Evolutionary conservation across 1,139 yeast genomes (phyloP).

Genomic region (Ogataea hybrid): DNA sequence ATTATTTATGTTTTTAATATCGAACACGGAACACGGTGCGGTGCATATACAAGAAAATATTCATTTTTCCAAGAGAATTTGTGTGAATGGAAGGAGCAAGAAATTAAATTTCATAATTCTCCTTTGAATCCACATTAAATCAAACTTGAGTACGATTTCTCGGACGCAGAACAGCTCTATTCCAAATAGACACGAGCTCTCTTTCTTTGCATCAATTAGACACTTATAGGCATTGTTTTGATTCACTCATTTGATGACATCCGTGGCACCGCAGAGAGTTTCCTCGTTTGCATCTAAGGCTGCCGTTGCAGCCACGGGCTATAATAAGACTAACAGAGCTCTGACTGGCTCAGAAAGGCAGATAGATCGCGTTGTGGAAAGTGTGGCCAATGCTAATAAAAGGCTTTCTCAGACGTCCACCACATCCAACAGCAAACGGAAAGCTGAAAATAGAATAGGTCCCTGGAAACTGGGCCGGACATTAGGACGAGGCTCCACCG

Average conservation of each 20-base stretch:
- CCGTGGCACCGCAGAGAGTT: constrained; percentile 3
- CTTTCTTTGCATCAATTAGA: neutral
- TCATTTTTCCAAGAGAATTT: neutral
- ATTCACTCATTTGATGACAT: constrained; percentile 2
- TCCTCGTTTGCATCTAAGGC: constrained; percentile 27
- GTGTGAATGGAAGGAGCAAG: constrained; percentile 2
- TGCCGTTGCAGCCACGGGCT: constrained; percentile 22
- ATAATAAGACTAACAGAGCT: constrained; percentile 1
- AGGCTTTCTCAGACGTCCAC: constrained; percentile 57
- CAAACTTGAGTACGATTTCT: neutral
- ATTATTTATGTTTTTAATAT: constrained; percentile 1
- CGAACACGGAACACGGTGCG: constrained; percentile 8
- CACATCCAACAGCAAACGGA: constrained; percentile 44
- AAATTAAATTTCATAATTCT: neutral
- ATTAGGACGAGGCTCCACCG: constrained; percentile 80
- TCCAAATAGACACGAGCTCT: neutral
- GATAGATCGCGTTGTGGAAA: constrained; percentile 33
- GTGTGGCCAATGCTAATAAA: constrained; percentile 59
- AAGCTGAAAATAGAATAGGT: constrained; percentile 61
- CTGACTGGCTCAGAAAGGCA: constrained; percentile 17
- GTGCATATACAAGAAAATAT: constrained; percentile 1
- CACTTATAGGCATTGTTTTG: neutral
- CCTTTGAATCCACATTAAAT: neutral
- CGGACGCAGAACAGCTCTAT: neutral
- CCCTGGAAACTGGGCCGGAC: constrained; percentile 83